phyloP scores from a whole-genome alignment of 495 filamentous ascomycete species.

The Podospora pseudopauciseta region DNA sequence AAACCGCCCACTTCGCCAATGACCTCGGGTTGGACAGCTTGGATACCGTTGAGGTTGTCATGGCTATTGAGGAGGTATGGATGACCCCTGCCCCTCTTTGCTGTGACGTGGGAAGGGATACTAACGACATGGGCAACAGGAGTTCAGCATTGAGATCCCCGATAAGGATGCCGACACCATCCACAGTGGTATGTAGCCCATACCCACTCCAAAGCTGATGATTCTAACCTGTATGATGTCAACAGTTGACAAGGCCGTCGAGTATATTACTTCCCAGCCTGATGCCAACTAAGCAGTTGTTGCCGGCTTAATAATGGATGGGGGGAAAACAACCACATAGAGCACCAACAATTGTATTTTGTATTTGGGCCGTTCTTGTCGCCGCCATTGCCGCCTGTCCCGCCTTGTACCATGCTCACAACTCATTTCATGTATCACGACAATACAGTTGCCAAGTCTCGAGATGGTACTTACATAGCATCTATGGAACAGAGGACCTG shows the following conservation, averaged over 20 bases:
- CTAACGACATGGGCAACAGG: slow-evolving; percentile 50
- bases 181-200: slow-evolving; percentile 73
- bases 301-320: neutral
- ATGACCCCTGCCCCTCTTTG: neutral
- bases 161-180: slow-evolving; percentile 98
- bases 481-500: too few species aligned
- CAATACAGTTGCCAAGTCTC: neutral
- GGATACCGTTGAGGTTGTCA: slow-evolving; percentile 98
- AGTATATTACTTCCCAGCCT: slow-evolving; percentile 92
- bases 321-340: neutral
- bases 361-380: neutral
- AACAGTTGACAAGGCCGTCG: slow-evolving; percentile 89
- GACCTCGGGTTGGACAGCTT: slow-evolving; percentile 95
- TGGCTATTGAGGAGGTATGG: slow-evolving; percentile 97
- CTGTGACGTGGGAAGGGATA: neutral
- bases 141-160: slow-evolving; percentile 99
- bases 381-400: neutral
- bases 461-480: neutral
- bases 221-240: neutral
- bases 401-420: slow-evolving; percentile 28
- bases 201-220: neutral
- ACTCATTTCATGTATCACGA: neutral
- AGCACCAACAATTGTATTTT: neutral
- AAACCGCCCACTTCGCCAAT: slow-evolving; percentile 83
- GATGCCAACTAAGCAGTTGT: slow-evolving; percentile 56